Evolutionary conservation across 2,329 filamentous ascomycete species (phyloP).

Genomic region (Colletotrichum destructivum): DNA sequence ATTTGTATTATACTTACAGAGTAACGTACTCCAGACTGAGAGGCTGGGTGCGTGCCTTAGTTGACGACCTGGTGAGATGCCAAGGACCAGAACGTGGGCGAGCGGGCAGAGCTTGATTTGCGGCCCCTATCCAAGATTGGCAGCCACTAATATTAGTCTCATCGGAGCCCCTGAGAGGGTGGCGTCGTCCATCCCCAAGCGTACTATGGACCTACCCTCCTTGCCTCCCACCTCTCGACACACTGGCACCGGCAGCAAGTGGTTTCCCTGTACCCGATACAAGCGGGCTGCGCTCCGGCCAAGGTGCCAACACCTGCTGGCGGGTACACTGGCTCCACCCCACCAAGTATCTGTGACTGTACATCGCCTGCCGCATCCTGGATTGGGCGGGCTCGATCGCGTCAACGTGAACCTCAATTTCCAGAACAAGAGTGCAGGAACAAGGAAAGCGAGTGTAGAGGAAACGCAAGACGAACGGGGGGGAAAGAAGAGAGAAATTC

Average conservation of each 20-base stretch:
- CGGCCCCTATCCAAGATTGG: slow-evolving; percentile 40
- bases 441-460: slow-evolving; percentile 6
- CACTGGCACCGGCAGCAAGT: slow-evolving; percentile 8
- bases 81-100: slow-evolving; percentile 40
- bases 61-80: slow-evolving; percentile 34
- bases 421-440: slow-evolving; percentile 32
- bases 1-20: too few species aligned
- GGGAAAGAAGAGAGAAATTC: neutral
- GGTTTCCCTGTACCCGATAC: slow-evolving; percentile 24
- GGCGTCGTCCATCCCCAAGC: slow-evolving; percentile 14
- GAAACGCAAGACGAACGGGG: slow-evolving; percentile 3
- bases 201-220: neutral
- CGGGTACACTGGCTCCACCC: slow-evolving; percentile 13
- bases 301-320: slow-evolving; percentile 20
- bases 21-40: too few species aligned
- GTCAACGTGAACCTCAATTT: slow-evolving; percentile 42
- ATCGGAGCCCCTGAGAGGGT: slow-evolving; percentile 42
- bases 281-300: slow-evolving; percentile 27
- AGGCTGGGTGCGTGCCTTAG: slow-evolving; percentile 1
- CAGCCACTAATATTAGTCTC: slow-evolving; percentile 42
- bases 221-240: neutral
- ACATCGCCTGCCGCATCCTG: slow-evolving; percentile 34
- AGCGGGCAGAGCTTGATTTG: slow-evolving; percentile 41
- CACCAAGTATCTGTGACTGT: slow-evolving; percentile 30
- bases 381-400: slow-evolving; percentile 38